A percentile compares a stretch with the other conserved stretches of the same genome.
phyloP scores from a whole-genome alignment of 345 rosid genomes.

The Salix purpurea region DNA sequence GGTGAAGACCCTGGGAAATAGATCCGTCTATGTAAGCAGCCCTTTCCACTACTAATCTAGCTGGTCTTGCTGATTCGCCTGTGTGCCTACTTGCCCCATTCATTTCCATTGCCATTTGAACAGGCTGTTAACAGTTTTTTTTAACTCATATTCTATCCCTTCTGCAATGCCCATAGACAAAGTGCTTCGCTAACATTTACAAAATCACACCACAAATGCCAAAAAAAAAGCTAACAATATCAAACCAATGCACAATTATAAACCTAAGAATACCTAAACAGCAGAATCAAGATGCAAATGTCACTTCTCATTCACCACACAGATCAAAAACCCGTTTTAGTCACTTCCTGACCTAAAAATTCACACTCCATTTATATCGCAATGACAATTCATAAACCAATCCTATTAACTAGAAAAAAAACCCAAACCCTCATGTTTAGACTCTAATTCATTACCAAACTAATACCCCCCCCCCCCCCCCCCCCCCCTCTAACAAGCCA shows the following conservation, averaged over 20 bases:
- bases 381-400: too few relatives aligned
- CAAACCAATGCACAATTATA: not conserved
- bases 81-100: too few relatives aligned
- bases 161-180: not conserved
- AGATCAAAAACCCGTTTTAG: not conserved
- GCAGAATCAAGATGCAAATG: too few relatives aligned
- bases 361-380: not conserved
- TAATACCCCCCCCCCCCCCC: not conserved
- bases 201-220: not conserved
- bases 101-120: too few relatives aligned
- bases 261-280: not conserved
- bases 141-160: too few relatives aligned
- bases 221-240: not conserved
- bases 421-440: not conserved
- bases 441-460: constrained; percentile 1
- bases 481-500: not conserved
- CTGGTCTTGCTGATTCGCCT: too few relatives aligned
- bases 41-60: too few relatives aligned
- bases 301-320: too few relatives aligned
- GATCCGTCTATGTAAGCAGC: too few relatives aligned
- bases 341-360: not conserved
- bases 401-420: too few relatives aligned
- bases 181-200: not conserved
- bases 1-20: too few relatives aligned
- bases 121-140: too few relatives aligned